These are phyloP conservation scores for Hypomontagnella submonticulosa DNA, from an alignment of 495 filamentous ascomycete genomes.

Conservation along the genomic window DNA sequence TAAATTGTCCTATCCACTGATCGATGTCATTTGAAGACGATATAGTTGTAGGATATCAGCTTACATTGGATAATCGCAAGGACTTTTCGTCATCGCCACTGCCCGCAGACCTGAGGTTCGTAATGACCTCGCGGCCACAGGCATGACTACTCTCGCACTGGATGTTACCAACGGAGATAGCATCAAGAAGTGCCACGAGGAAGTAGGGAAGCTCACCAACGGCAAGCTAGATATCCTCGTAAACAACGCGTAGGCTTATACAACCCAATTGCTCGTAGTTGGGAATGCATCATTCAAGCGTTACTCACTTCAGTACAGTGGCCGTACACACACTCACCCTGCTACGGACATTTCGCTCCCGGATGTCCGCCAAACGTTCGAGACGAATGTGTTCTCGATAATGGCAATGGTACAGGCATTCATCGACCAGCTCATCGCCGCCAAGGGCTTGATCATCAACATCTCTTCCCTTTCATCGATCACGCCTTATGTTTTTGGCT, in stretches of 20 bases:
- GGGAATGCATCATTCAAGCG: not conserved
- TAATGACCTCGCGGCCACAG: conserved; percentile 55
- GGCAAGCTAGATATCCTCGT: conserved; percentile 71
- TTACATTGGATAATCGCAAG: conserved; percentile 37
- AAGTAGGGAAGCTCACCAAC: conserved; percentile 62
- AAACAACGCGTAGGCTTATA: conserved; percentile 68
- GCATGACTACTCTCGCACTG: conserved; percentile 60
- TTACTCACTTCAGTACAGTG: conserved; percentile 46
- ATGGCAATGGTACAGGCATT: conserved; percentile 67
- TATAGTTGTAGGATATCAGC: no score
- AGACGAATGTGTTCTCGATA: conserved; percentile 71
- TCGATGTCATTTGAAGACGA: no score
- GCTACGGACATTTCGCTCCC: conserved; percentile 63
- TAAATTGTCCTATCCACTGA: conserved; percentile 20
- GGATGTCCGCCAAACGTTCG: conserved; percentile 65
- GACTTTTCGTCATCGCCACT: conserved; percentile 66
- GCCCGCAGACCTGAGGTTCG: conserved; percentile 61
- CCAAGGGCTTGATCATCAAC: conserved; percentile 67
- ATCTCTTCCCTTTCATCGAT: conserved; percentile 61
- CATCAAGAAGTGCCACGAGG: conserved; percentile 59
- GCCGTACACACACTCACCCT: conserved; percentile 63
- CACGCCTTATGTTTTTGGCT: conserved; percentile 59
- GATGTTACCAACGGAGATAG: conserved; percentile 63
- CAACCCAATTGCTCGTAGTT: not conserved
- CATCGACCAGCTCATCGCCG: conserved; percentile 60